Percentiles rank a stretch among this genome's conserved stretches.
These are phyloP conservation scores for Trypanosoma congolense DNA, from an alignment of 208 protist species.

Conservation along the genomic window DNA sequence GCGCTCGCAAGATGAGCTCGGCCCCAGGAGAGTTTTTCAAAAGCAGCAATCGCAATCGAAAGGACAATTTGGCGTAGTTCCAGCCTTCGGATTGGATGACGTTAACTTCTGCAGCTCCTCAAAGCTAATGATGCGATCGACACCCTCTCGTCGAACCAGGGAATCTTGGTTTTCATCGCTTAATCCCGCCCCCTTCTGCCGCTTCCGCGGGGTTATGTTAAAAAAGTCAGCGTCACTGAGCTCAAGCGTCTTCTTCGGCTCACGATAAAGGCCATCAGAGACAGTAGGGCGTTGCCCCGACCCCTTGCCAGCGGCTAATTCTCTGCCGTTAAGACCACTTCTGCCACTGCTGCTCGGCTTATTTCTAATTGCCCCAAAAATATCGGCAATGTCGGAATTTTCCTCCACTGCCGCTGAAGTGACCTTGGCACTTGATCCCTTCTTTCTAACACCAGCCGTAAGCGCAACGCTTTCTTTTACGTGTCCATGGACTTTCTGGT, in stretches of 20 bases:
- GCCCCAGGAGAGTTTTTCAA: conserved; percentile 17
- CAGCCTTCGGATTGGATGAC: conserved; percentile 62
- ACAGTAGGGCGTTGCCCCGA: not conserved
- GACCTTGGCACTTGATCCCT: not conserved
- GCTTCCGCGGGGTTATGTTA: conserved; percentile 25
- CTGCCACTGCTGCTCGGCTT: no score
- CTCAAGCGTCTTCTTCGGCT: conserved; percentile 64
- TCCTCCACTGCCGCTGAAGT: not conserved
- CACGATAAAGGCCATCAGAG: conserved; percentile 70
- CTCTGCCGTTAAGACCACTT: no score
- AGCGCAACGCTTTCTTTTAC: not conserved
- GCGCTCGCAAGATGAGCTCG: no score
- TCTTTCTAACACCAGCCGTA: not conserved
- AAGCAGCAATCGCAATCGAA: conserved; percentile 91
- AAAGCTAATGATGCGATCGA: conserved; percentile 74
- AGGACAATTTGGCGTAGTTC: conserved; percentile 84
- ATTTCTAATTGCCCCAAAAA: conserved; percentile 20
- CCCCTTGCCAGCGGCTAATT: not conserved
- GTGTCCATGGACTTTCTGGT: no score
- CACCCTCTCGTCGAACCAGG: conserved; percentile 49
- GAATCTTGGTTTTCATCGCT: conserved; percentile 11
- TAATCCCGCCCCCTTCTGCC: not conserved
- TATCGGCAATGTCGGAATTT: conserved; percentile 24
- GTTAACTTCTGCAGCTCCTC: conserved; percentile 75
- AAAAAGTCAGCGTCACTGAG: conserved; percentile 84